These are phyloP conservation scores for Fusarium virguliforme DNA, from an alignment of 2,329 filamentous ascomycete genomes.

Conservation along the genomic window DNA sequence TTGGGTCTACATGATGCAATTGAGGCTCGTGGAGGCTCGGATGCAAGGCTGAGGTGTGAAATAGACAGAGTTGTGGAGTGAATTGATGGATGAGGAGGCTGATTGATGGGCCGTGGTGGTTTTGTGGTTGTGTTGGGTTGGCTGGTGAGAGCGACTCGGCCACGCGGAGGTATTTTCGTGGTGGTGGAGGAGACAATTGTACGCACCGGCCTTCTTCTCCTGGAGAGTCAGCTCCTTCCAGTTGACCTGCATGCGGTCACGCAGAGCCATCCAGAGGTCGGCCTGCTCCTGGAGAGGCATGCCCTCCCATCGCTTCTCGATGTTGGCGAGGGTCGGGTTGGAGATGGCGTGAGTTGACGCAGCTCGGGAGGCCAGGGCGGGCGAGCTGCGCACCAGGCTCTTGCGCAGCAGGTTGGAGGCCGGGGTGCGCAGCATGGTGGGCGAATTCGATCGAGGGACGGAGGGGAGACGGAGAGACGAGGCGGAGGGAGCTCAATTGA, in stretches of 20 bases:
- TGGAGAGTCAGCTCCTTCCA: slow-evolving; percentile 95
- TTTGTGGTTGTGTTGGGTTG: slow-evolving; percentile 23
- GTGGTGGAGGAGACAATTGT: slow-evolving; percentile 34
- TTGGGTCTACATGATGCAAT: slow-evolving; percentile 49
- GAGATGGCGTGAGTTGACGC: slow-evolving; percentile 92
- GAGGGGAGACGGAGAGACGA: slow-evolving; percentile 34
- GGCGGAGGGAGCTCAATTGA: slow-evolving; percentile 55
- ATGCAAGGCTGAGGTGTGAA: slow-evolving; percentile 43
- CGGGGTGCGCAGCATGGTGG: slow-evolving; percentile 70
- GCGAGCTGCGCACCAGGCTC: slow-evolving; percentile 63
- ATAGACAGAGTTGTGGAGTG: slow-evolving; percentile 31
- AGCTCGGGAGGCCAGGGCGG: slow-evolving; percentile 66
- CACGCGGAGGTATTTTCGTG: slow-evolving; percentile 57
- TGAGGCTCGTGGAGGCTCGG: slow-evolving; percentile 41
- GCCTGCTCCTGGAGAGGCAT: slow-evolving; percentile 99
- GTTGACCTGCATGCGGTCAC: slow-evolving; percentile 98
- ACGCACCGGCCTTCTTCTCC: slow-evolving; percentile 99
- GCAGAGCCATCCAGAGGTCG: slow-evolving; percentile 97
- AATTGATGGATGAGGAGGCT: slow-evolving; percentile 36
- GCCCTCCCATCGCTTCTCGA: slow-evolving; percentile 99
- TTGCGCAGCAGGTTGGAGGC: slow-evolving; percentile 69
- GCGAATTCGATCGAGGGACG: slow-evolving; percentile 41
- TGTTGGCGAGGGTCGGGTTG: slow-evolving; percentile 96
- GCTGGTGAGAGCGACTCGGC: slow-evolving; percentile 42
- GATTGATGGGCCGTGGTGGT: slow-evolving; percentile 23